A percentile compares a stretch with the other conserved stretches of the same genome.
These are phyloP conservation scores for Cotoneaster glaucophyllus DNA, from an alignment of 306 rosid genomes.

Conservation along the genomic window DNA sequence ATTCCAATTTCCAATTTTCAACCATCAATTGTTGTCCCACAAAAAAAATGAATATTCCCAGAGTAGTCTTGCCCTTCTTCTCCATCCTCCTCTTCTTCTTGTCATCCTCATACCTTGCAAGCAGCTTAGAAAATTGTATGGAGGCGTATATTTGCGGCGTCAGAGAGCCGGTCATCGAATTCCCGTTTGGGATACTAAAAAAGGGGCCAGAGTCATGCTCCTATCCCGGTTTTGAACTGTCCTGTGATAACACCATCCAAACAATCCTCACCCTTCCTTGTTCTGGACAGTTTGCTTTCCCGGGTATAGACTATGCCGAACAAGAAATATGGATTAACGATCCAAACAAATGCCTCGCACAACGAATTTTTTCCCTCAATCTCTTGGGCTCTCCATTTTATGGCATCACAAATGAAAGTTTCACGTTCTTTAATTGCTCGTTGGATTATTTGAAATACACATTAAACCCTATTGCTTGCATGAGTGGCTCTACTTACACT, in stretches of 20 bases:
- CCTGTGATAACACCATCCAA: constrained; percentile 30
- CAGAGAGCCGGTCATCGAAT: constrained; percentile 29
- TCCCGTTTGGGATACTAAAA: constrained; percentile 45
- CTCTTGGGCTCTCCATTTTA: constrained; percentile 48
- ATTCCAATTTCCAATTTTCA: neutral
- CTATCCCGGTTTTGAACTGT: constrained; percentile 44
- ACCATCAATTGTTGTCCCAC: neutral
- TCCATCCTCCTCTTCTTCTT: constrained; percentile 16
- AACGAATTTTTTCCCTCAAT: constrained; percentile 38
- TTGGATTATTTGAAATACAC: constrained; percentile 15
- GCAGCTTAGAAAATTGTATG: constrained; percentile 35
- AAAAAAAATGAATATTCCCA: constrained; percentile 31
- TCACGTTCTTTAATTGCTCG: constrained; percentile 67
- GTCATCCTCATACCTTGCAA: constrained; percentile 8
- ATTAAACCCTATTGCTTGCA: constrained; percentile 47
- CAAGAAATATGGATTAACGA: constrained; percentile 64
- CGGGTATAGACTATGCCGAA: constrained; percentile 40
- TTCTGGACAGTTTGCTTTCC: constrained; percentile 36
- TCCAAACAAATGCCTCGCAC: constrained; percentile 59
- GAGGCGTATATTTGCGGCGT: constrained; percentile 23
- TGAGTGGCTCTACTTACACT: constrained; percentile 26
- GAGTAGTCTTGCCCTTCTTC: neutral
- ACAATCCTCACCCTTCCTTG: constrained; percentile 46
- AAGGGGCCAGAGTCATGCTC: constrained; percentile 38
- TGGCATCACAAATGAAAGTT: constrained; percentile 25